Base-by-base conservation (phyloP, 2,329 filamentous ascomycete genomes). In the Colletotrichum graminicola region DNA sequence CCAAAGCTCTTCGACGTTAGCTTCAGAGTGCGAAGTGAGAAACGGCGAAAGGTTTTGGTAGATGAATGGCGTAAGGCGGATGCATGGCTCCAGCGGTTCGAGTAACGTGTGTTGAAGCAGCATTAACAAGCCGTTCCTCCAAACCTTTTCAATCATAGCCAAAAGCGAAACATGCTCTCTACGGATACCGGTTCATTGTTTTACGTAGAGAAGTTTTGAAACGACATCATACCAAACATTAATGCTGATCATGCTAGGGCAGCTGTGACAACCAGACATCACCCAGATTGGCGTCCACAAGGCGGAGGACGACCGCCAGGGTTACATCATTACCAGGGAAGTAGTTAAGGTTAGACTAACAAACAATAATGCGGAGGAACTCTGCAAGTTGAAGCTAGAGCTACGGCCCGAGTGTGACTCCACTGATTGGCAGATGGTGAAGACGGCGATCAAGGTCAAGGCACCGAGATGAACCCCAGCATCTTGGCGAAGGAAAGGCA, bases 361-460 rank as follows among this genome's bases (percentile, higher is more conserved):
- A 8, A 65, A 32, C 3, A 55, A 65, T 18, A 45, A 52, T 6
- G 32, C 36, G 6, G 61, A 49, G 7, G 47, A 32, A 0, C 47
- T 60, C 45, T 12, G 54, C 51, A 66, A 66, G 64, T 62, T 59
- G 3, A 71, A 57, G 34, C 63, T 67, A 51, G 43, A 51, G 18
- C 16, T 36, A 41, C 54, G 63, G 29, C 10, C 62, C 12, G 62
- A 26, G n/a, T 49, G 32, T 18, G 57, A 12, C 16, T 2, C n/a
- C 2, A 56, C 36, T 18, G 63, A 67, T 34, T 71, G 68, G 68
- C 26, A 62, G n/a, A 67, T 59, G 57, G 36, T 26, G 23, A 41
- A 43, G 43, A 71, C 67, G 68, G 21, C 63, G 0, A 67, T 62
- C 57, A 26, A 29, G 6, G 59, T 62, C 12, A 59, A 55, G 14